Evolutionary conservation across 495 filamentous ascomycete genomes (phyloP), one percentile per base, ranked within the genome.

Genomic region (Baudoinia panamericana): DNA sequence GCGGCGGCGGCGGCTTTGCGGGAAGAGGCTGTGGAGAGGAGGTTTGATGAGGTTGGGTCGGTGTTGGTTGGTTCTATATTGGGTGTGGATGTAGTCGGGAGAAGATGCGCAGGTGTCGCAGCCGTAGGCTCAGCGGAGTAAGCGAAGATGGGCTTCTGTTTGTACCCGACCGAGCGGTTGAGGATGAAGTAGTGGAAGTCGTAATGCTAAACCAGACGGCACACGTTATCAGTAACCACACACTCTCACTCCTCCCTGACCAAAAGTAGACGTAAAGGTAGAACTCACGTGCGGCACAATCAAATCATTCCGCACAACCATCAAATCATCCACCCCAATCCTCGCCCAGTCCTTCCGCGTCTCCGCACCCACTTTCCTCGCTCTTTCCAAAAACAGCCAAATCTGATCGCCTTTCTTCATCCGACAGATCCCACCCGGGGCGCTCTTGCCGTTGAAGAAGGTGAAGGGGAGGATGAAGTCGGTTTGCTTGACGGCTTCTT

Each of bases 391-490:
- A 45, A 95, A 93, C 10, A 93, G 53, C 87, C 88, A 95, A 12
- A 90, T 65, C 35, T 71, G 75, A 49, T 95, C 87, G 0, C 90
- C 90, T 55, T 97, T 97, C 63, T 85, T 95, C 36, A 95, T 75
- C 47, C 73, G 75, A 54, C 77, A 88, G 15, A 69, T 64, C 16
- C 92, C 80, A 19, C 82, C 78, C 1, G 86, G 78, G n/a, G 83
- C 86, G 58, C 90, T 88, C 3, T 84, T 92, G n/a, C 90, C 90
- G 43, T 97, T 92, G 60, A 93, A 96, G 55, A 97, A 96, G 17
- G 95, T 84, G 60, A 97, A 97, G 0, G 90, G 90, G 3, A 97
- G 83, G 28, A 79, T 65, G 16, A 97, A 84, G 54, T 94, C 85
- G 18, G 86, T 84, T 24, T 75, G 75, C 63, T 92, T 94, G 41